Evolutionary conservation across 257 asterid genomes (phyloP), one percentile per base, ranked within the genome.

Genomic region (Nicotiana sylvestris): DNA sequence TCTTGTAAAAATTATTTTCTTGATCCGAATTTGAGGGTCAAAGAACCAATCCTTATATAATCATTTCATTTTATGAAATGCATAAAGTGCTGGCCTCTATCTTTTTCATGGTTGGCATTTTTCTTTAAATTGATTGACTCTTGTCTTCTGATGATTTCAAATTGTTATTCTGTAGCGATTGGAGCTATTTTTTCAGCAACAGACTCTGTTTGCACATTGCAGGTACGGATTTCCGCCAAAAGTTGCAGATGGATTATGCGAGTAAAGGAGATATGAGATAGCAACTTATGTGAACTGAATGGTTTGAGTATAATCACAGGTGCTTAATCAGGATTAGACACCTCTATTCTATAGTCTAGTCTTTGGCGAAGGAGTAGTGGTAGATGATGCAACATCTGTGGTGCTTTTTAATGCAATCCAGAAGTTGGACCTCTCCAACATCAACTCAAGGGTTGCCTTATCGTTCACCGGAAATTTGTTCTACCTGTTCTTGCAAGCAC

Each of bases 141-240:
- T 21, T 21, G 21, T 32, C 39, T 46, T 72, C 58, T 25, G 25
- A 46, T 72, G 27, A 10, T 49, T 46, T 66, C 65, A 13, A 64
- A 2, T 66, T 17, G 12, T 25, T 32, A 0, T 61, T 53, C 27
- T 74, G 82, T 88, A 92, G 98, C 97, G 35, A 87, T 94, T 83
- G 98, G 97, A 65, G 97, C 97, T 67, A 92, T 94, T 67, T 88
- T 93, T 83, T 91, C 98, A 9, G 98, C 98, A 43, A 94, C 97
- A 7, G 97, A 94, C 87, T 93, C 97, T 9, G 97, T 94, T 77
- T 90, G 98, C 93, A 94, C 97, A 1, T 86, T 94, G 90, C 98
- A 93, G 93, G 97, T 93, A 46, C 49, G 21, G 60, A 12, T 6
- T 72, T 72, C 78, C 60, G 25, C 37, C 21, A 46, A 6, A 72